These are phyloP conservation scores for Castanospermum australe DNA, from an alignment of 306 rosid species.

Conservation along the genomic window DNA sequence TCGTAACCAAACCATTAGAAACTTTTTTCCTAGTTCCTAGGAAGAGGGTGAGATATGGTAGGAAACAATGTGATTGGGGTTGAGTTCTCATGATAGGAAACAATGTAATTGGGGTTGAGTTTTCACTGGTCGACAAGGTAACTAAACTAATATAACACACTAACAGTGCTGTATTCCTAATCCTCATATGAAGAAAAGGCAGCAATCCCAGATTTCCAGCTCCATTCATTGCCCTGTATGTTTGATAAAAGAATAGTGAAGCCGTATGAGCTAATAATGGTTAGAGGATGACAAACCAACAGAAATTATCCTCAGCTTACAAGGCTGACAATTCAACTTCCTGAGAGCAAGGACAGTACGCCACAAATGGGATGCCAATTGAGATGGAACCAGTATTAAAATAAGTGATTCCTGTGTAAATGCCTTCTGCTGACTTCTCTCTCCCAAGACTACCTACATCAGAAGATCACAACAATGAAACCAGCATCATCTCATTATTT, in stretches of 20 bases:
- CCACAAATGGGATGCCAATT: conserved; percentile 73
- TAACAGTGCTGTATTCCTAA: conserved; percentile 10
- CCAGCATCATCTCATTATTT: conserved; percentile 23
- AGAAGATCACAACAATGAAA: conserved; percentile 19
- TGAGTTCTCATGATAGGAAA: too few relatives aligned
- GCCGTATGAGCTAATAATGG: conserved; percentile 6
- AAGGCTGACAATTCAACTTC: conserved; percentile 89
- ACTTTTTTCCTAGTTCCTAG: too few relatives aligned
- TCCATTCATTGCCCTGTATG: conserved; percentile 11
- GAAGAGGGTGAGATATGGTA: too few relatives aligned
- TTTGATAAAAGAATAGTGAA: conserved; percentile 3
- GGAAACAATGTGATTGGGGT: too few relatives aligned
- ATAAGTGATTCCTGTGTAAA: conserved; percentile 91
- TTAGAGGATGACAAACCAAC: background rate
- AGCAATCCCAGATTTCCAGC: conserved; percentile 10
- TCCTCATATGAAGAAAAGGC: conserved; percentile 11
- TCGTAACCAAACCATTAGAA: too few relatives aligned
- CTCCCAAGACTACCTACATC: conserved; percentile 80
- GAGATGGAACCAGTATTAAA: conserved; percentile 92
- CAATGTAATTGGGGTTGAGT: background rate
- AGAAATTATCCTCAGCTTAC: conserved; percentile 27
- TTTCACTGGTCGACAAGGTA: conserved; percentile 9
- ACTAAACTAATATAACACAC: conserved; percentile 3
- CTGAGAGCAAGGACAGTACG: conserved; percentile 80
- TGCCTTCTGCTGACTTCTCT: conserved; percentile 85